Evolutionary conservation across 2,329 filamentous ascomycete species (phyloP).

Genomic region (Uncinocarpus reesii): DNA sequence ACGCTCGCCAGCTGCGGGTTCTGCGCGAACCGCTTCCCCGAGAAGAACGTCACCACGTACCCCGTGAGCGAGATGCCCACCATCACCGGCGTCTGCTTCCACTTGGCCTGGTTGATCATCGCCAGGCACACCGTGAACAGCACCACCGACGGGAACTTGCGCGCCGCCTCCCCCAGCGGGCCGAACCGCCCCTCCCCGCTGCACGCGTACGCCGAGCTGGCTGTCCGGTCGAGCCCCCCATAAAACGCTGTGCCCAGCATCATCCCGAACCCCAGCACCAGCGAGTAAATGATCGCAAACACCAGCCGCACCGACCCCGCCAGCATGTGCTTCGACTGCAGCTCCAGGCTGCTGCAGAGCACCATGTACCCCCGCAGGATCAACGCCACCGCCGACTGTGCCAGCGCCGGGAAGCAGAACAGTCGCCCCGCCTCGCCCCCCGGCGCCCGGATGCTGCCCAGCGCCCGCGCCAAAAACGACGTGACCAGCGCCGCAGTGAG

Average conservation of each 20-base stretch:
- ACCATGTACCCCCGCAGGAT: constrained; percentile 61
- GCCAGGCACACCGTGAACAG: constrained; percentile 63
- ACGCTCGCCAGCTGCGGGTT: constrained; percentile 70
- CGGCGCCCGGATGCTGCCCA: constrained; percentile 51
- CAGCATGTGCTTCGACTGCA: constrained; percentile 59
- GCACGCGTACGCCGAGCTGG: constrained; percentile 42
- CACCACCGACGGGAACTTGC: constrained; percentile 62
- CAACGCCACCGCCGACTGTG: constrained; percentile 64
- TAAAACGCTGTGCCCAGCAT: constrained; percentile 57
- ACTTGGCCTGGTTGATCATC: constrained; percentile 72
- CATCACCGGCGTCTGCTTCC: constrained; percentile 68
- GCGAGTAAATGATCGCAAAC: constrained; percentile 62
- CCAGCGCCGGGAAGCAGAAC: constrained; percentile 62
- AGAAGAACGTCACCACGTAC: constrained; percentile 66
- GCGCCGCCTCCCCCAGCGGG: constrained; percentile 35
- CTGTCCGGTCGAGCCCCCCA: constrained; percentile 48
- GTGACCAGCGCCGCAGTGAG: constrained; percentile 54
- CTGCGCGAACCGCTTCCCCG: constrained; percentile 52
- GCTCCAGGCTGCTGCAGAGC: constrained; percentile 51
- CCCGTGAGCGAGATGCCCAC: constrained; percentile 61
- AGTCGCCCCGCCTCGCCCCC: constrained; percentile 30
- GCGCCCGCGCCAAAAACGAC: constrained; percentile 58
- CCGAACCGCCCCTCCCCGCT: constrained; percentile 32
- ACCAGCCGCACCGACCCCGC: constrained; percentile 64
- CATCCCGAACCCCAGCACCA: constrained; percentile 63